Evolutionary conservation across 257 asterid species (phyloP), one percentile per base, ranked within the genome.

Genomic region (Linaria vulgaris): DNA sequence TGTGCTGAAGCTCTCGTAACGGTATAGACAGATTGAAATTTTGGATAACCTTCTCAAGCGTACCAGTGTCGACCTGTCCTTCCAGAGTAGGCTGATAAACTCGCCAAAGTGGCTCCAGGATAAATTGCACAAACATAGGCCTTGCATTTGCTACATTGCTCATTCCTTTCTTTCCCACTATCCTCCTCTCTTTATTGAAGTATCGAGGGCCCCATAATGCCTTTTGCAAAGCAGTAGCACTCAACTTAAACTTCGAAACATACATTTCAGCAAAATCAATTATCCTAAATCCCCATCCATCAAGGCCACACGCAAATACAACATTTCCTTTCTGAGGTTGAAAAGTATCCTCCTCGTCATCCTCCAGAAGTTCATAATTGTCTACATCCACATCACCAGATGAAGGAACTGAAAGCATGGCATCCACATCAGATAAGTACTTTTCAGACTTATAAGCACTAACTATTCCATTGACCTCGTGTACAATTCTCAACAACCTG

Each of bases 301-400:
- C 98, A 12, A 88, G 74, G 10, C 91, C 98, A 80, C 98, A 88
- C 0, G 83, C 96, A 78, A 91, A 91, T 38, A 83, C 86, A 43
- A 91, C 98, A 64, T 91, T 91, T 53, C 98, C 98, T 69, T 91
- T 91, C 75, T 91, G 98, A 9, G 98, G 98, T 67, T 88, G 98
- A 63, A 91, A 91, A 3, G 91, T 74, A 56, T 91, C 98, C 84
- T 88, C 98, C 64, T 88, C 96, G 3, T 91, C 98, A 45, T 91
- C 95, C 66, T 91, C 96, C 11, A 85, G 34, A 16, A 73, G 70
- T 67, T 86, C 96, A 59, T 67, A 79, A 62, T 72, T 63, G 31
- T 75, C 87, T 56, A 67, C 90, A 46, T 61, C 79, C 50, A 69
- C 64, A 41, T 76, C 87, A 14, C 83, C 81, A 0, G 79, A 72